Evolutionary conservation across 2,329 filamentous ascomycete genomes (phyloP), one percentile per base, ranked within the genome.

Genomic region (Hirsutella minnesotensis): DNA sequence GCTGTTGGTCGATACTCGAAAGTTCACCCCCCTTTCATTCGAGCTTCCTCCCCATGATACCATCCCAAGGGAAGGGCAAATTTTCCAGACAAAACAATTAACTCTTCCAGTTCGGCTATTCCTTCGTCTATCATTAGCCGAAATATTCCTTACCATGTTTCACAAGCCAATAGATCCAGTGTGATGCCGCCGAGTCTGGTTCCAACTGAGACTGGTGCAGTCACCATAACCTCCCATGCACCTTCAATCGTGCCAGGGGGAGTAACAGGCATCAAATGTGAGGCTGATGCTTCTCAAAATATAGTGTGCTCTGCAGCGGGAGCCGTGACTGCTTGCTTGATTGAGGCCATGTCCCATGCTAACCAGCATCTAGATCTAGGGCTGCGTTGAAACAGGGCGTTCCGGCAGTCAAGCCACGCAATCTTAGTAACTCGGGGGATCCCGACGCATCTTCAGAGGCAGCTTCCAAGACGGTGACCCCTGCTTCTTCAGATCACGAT

Each of bases 151-250:
- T 12, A 27, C 24, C 7, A 7, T 27, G 15, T 34, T 38, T 39
- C 38, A 34, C 33, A 22, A 16, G 29, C 24, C 10, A 19, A 15
- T 42, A 71, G 68, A 73, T 73, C 46, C 70, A 72, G 59, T 74
- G 70, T 47, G 69, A 70, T 49, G 59, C 58, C 3, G 58, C 58
- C 15, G 46, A 58, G 9, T 63, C 65, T 3, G 47, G 44, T 30
- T 29, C 37, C 4, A 57, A 61, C 39, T 73, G 69, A 54, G 67
- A 73, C 51, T 73, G 69, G 68, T 73, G 69, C 50, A 60, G 57
- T 40, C 67, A 72, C 51, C 69, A 72, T 47, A 55, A 61, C 42
- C 57, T 68, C 18, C 51, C 60, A 16, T 74, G 70, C 53, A 72
- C 67, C 8, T 73, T 70, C 50, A 31, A 46, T 33, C 48, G 49